These are phyloP conservation scores for Coemansia sp. DNA, from an alignment of 192 early-diverging fungal genomes.

Conservation along the genomic window DNA sequence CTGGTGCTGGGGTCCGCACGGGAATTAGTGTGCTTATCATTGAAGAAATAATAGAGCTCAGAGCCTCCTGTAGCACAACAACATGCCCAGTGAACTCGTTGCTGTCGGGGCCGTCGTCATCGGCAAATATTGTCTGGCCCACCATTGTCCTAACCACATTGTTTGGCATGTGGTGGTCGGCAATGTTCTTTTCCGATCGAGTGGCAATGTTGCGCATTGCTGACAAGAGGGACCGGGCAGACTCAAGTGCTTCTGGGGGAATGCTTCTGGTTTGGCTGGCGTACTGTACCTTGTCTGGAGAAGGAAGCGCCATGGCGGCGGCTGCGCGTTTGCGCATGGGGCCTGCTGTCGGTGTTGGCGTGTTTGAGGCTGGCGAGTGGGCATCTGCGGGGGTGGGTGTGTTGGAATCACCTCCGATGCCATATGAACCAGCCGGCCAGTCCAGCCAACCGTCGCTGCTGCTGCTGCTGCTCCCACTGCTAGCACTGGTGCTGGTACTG, in stretches of 20 bases:
- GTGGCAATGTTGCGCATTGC: slow-evolving; percentile 31
- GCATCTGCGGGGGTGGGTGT: background rate
- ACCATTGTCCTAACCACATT: slow-evolving; percentile 9
- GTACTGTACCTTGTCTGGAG: background rate
- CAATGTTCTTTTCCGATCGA: slow-evolving; percentile 17
- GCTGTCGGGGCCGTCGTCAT: slow-evolving; percentile 12
- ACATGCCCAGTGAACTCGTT: background rate
- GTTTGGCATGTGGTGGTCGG: slow-evolving; percentile 8
- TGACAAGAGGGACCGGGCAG: slow-evolving; percentile 25
- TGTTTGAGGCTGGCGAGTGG: background rate
- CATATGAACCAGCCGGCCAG: slow-evolving; percentile 8
- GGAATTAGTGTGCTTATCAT: background rate
- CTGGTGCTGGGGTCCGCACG: background rate
- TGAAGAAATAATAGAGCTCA: background rate
- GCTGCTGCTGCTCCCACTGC: background rate
- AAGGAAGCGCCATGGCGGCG: background rate
- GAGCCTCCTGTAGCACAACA: background rate
- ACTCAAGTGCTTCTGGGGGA: slow-evolving; percentile 13
- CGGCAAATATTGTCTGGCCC: slow-evolving; percentile 17
- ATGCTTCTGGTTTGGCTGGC: slow-evolving; percentile 5
- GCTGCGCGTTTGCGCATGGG: background rate
- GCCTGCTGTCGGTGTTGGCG: background rate
- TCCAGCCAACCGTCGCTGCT: slow-evolving; percentile 2
- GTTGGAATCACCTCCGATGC: background rate
- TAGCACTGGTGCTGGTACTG: background rate